These are phyloP conservation scores for Cercophora scortea DNA, from an alignment of 495 filamentous ascomycete genomes.

Conservation along the genomic window DNA sequence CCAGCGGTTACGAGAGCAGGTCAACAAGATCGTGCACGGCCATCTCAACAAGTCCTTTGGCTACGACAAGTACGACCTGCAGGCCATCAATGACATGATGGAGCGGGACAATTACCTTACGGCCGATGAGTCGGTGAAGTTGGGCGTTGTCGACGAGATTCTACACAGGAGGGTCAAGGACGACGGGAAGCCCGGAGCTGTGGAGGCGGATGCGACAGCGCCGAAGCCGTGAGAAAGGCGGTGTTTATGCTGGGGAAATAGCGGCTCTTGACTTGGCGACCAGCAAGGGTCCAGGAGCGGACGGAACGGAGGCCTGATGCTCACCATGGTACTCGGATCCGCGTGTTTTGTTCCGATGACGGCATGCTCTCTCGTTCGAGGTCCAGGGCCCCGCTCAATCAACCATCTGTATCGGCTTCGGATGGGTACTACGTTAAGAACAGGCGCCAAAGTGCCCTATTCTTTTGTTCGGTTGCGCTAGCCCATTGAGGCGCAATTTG, in stretches of 20 bases:
- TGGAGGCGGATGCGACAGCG: constrained; percentile 7
- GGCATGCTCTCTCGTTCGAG: neutral
- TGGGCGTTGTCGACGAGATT: constrained; percentile 90
- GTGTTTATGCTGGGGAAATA: neutral
- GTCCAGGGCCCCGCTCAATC: too few relatives aligned
- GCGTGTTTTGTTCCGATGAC: neutral
- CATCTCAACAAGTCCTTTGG: constrained; percentile 73
- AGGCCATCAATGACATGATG: constrained; percentile 89
- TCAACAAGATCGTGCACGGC: constrained; percentile 82
- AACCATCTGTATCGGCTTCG: too few relatives aligned
- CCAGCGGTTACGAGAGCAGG: constrained; percentile 68
- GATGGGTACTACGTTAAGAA: too few relatives aligned
- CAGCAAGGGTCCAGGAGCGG: neutral
- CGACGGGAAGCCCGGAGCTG: constrained; percentile 14
- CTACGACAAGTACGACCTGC: constrained; percentile 49
- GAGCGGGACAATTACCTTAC: constrained; percentile 93
- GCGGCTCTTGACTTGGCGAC: too few relatives aligned
- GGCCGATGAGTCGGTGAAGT: constrained; percentile 75
- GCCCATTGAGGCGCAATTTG: too few relatives aligned
- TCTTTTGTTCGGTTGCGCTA: too few relatives aligned
- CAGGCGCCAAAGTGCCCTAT: too few relatives aligned
- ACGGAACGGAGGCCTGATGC: too few relatives aligned
- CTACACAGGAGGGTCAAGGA: constrained; percentile 43
- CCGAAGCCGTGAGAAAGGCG: constrained; percentile 11
- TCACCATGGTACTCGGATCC: too few relatives aligned